A percentile compares a stretch with the other conserved stretches of the same genome.
Conservation (phyloP, 2,329 filamentous ascomycete genomes). For the Colletotrichum viniferum region DNA sequence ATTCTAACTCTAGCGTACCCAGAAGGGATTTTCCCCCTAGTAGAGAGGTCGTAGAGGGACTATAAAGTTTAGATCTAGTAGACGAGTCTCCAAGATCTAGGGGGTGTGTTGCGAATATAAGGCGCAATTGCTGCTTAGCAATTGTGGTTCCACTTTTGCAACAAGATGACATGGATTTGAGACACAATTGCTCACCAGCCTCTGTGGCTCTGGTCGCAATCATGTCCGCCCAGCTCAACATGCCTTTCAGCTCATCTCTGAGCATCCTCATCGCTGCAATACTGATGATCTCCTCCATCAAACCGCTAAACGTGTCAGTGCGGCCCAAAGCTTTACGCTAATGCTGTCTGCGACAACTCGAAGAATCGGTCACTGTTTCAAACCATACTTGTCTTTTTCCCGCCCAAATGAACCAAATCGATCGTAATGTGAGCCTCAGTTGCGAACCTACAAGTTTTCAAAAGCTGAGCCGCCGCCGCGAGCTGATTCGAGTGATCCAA, state of each 20-base stretch:
- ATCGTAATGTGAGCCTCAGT: neutral
- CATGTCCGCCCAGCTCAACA: neutral
- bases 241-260: neutral
- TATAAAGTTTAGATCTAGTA: too few relatives aligned
- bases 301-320: neutral
- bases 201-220: neutral
- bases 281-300: neutral
- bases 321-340: neutral
- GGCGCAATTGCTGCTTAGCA: too few relatives aligned
- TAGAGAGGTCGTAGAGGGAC: too few relatives aligned
- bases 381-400: neutral
- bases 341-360: neutral
- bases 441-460: neutral
- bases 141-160: too few relatives aligned
- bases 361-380: fast-evolving
- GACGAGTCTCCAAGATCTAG: too few relatives aligned
- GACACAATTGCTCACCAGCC: neutral
- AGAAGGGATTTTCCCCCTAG: too few relatives aligned
- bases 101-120: too few relatives aligned
- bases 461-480: neutral
- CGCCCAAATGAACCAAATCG: neutral
- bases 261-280: neutral
- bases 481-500: neutral
- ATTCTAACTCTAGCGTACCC: too few relatives aligned
- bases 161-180: neutral